Evolutionary conservation across 257 asterid species (phyloP).

Genomic region (Solanum medicagineum): DNA sequence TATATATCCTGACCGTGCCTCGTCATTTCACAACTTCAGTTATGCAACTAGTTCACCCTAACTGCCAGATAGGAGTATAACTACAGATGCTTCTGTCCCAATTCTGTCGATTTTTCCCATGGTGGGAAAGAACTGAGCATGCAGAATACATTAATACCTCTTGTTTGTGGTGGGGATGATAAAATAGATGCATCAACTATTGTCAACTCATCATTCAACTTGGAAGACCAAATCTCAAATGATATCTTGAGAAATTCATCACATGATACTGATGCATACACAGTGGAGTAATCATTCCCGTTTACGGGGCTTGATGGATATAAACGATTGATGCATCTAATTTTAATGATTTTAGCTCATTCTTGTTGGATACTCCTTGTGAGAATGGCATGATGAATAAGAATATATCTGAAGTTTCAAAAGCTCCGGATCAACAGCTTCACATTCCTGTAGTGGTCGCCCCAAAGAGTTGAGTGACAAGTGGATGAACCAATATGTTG

Average conservation of each 20-base stretch:
- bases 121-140: slow-evolving; percentile 17
- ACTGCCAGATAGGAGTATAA: slow-evolving; percentile 22
- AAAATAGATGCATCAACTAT: not conserved
- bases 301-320: slow-evolving; percentile 21
- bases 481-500: not conserved
- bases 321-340: slow-evolving; percentile 20
- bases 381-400: slow-evolving; percentile 7
- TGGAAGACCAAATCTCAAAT: slow-evolving; percentile 10
- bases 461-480: not conserved
- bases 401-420: slow-evolving; percentile 7
- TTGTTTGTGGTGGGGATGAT: slow-evolving; percentile 2
- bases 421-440: slow-evolving; percentile 13
- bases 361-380: slow-evolving; percentile 41
- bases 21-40: slow-evolving; percentile 24
- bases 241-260: slow-evolving; percentile 7
- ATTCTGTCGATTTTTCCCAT: slow-evolving; percentile 8
- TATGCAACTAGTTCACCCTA: slow-evolving; percentile 20
- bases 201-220: slow-evolving; percentile 3
- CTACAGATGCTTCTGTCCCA: slow-evolving; percentile 9
- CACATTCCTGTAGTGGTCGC: not conserved
- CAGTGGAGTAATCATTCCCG: slow-evolving; percentile 24
- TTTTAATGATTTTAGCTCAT: slow-evolving; percentile 13
- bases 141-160: slow-evolving; percentile 3
- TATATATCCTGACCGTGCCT: slow-evolving; percentile 4
- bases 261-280: slow-evolving; percentile 23